Base-by-base conservation (phyloP, 1,284 basidiomycete genomes). In the Xanthoconium separans region DNA sequence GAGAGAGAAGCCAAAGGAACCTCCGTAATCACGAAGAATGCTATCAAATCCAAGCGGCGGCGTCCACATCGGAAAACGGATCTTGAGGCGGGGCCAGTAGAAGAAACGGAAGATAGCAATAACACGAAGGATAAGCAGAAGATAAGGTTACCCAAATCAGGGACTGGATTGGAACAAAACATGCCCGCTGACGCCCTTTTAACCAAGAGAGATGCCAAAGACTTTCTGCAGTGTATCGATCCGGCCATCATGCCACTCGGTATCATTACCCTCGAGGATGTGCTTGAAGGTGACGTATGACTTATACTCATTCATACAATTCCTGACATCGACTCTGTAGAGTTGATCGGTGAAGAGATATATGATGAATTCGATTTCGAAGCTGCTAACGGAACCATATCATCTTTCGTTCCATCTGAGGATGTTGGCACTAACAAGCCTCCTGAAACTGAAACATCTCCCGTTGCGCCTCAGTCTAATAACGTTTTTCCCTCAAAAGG, bases 191-290 rank as follows among this genome's bases (percentile, higher is more conserved):
- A 92, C 73, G 92, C 89, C 27, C 85, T 90, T 48, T 70, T 94
- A 50, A 79, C 83, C 4, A 83, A 87, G 62, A 80, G 82, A 58
- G 80, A 80, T 46, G 88, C 87, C 24, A 82, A 85, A 31, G 83
- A 87, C 80, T 91, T 93, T 72, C 74, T 92, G 65, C 84, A 88
- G 73, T 81, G 79, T 47, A 80, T 90, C 45, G 89, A 87, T 68
- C 86, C 80, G 1, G 81, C 85, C 30, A 77, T 89, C 31, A 86
- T 84, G 77, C 93, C 93, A 2, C 76, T 96, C 24, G 94, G 94
- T 55, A 93, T 96, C 67, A 95, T 96, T 60, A 96, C 94, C 1
- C 79, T 96, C 3, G 94, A 96, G 70, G 93, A 96, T 61, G 91
- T 96, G 16, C 77, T 96, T 10, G 93, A 96, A 81, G 87, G 90